Evolutionary conservation across 2,329 filamentous ascomycete species (phyloP).

Genomic region (Decorospora gaudefroyi): DNA sequence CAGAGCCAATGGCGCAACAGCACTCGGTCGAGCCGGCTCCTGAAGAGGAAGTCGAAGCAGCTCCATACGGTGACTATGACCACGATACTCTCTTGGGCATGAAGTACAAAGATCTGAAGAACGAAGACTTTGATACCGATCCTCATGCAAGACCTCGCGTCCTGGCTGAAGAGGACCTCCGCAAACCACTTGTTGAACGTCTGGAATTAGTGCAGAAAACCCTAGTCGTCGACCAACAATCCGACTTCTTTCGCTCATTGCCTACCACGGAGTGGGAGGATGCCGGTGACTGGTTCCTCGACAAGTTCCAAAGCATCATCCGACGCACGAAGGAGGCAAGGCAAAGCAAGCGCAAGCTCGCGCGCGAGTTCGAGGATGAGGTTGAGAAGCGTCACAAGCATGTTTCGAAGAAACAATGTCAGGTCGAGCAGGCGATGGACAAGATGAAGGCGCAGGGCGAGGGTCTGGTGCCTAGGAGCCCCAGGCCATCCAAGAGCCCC

Average conservation of each 20-base stretch:
- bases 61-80: conserved; percentile 53
- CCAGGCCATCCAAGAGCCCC: conserved; percentile 33
- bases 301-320: conserved; percentile 58
- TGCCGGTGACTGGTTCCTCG: conserved; percentile 64
- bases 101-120: conserved; percentile 55
- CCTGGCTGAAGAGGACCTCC: conserved; percentile 31
- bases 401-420: conserved; percentile 55
- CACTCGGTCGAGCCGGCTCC: conserved; percentile 12
- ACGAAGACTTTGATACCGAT: conserved; percentile 55
- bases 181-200: conserved; percentile 38
- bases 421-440: conserved; percentile 56
- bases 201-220: conserved; percentile 33
- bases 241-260: conserved; percentile 57
- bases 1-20: conserved; percentile 13
- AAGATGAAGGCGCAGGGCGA: conserved; percentile 61
- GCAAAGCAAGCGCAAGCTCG: conserved; percentile 58
- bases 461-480: conserved; percentile 55
- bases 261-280: conserved; percentile 63
- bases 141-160: conserved; percentile 27
- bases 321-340: conserved; percentile 58
- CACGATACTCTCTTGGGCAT: conserved; percentile 52
- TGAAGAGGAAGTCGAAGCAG: conserved; percentile 10
- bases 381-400: conserved; percentile 58
- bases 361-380: conserved; percentile 59
- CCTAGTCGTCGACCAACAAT: conserved; percentile 47